Evolutionary conservation across 176 grass and related monocot species (phyloP).

Genomic region (Aegilops umbellulata): DNA sequence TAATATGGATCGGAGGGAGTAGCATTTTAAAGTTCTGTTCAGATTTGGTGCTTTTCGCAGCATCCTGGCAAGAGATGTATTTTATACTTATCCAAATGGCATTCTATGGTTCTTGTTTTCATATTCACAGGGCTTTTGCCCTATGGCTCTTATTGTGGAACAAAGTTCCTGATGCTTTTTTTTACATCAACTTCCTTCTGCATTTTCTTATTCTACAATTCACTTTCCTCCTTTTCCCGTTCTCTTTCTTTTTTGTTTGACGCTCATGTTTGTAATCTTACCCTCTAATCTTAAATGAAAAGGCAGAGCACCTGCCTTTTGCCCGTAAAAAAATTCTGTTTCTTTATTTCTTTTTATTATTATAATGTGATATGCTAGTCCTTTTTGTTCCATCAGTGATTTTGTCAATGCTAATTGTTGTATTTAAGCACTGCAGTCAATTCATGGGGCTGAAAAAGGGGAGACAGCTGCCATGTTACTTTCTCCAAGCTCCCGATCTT

Average conservation of each 20-base stretch:
- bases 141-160: neutral
- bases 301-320: neutral
- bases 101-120: neutral
- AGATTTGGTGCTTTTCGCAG: neutral
- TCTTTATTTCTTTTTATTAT: no score
- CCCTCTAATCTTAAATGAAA: neutral
- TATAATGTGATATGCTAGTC: neutral
- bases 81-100: neutral
- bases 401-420: constrained; percentile 3
- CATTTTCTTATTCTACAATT: neutral
- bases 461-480: constrained; percentile 85
- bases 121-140: neutral
- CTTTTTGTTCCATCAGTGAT: neutral
- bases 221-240: neutral
- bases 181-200: no score
- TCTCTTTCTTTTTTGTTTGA: neutral
- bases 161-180: no score
- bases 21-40: neutral
- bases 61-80: neutral
- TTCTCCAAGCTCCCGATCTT: constrained; percentile 66
- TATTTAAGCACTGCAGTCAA: constrained; percentile 43
- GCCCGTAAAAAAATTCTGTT: neutral
- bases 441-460: constrained; percentile 82
- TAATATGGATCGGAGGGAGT: no score
- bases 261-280: neutral